A percentile compares a stretch with the other conserved stretches of the same genome.
Conservation (phyloP, 805 yeast genomes). For the Nakazawaea ishiwadae region DNA sequence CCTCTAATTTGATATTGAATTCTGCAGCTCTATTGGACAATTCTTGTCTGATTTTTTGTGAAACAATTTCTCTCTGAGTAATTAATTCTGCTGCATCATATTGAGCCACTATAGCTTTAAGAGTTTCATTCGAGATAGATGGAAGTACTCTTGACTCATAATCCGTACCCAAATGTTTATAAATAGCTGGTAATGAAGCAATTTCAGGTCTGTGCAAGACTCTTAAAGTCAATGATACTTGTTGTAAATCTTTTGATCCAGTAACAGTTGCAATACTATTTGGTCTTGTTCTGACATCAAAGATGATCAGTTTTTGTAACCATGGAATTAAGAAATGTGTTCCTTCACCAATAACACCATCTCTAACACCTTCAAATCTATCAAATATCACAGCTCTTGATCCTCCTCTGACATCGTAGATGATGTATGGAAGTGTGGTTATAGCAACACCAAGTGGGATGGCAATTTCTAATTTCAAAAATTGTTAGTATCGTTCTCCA, state of each 20-base stretch:
- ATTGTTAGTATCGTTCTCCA: no score
- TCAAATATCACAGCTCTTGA: constrained; percentile 94
- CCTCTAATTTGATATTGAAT: constrained; percentile 88
- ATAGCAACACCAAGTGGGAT: constrained; percentile 67
- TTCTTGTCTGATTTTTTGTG: constrained; percentile 84
- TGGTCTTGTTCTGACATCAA: constrained; percentile 94
- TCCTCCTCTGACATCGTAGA: constrained; percentile 96
- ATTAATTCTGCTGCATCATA: constrained; percentile 95
- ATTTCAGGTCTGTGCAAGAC: constrained; percentile 95
- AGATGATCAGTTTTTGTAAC: constrained; percentile 87
- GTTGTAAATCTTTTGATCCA: constrained; percentile 96
- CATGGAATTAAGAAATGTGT: constrained; percentile 94
- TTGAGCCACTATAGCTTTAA: constrained; percentile 87
- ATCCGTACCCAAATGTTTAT: constrained; percentile 88
- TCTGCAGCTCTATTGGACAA: constrained; percentile 78
- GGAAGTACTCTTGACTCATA: constrained; percentile 94
- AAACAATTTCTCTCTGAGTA: constrained; percentile 94
- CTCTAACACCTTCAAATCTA: constrained; percentile 83
- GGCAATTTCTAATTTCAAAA: constrained; percentile 39
- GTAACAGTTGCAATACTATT: constrained; percentile 91
- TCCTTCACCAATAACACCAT: constrained; percentile 91
- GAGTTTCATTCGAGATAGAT: constrained; percentile 86
- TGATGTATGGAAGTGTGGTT: constrained; percentile 71
- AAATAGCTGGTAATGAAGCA: constrained; percentile 71
- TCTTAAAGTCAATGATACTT: constrained; percentile 87